Evolutionary conservation across 305 asterid species (phyloP), one percentile per base, ranked within the genome.

Genomic region (Andrographis paniculata): DNA sequence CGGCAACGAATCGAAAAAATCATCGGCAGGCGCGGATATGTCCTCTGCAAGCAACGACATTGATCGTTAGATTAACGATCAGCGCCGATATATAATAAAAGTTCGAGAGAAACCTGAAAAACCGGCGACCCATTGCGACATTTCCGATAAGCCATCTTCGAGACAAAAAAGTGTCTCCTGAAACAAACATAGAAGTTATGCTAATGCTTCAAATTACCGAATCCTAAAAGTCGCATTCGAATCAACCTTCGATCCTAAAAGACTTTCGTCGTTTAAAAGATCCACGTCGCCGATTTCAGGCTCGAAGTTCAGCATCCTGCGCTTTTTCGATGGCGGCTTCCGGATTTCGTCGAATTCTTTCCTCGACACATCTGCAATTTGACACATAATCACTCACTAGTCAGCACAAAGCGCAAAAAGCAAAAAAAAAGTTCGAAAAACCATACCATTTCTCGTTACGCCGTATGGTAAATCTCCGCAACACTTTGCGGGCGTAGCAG

Each of bases 71-170:
- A 45, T 24, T n/a, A n/a, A n/a, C n/a, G 42, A 27, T 23, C 22
- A 6, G 15, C 50, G 36, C 14, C 23, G 22, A 35, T 14, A 27
- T 39, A 42, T 22, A 23, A 50, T 50, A 31, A 9, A 30, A 2
- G 3, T 12, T 0, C 4, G 28, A 20, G 49, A 48, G 17, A 5
- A 43, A 58, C 59, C 94, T 62, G 92, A 56, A 65, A 80, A 80
- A 55, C 85, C 88, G 20, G 94, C 72, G 55, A 76, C 92, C 95
- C 96, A 89, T 46, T 82, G 66, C 13, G 95, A 75, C 77, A 84
- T 75, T 53, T 77, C 94, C 48, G 78, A 66, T 17, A 85, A 40
- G 52, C 64, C 64, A 33, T 65, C 89, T 35, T 72, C 94, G 16
- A 78, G 72, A 19, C 82, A 70, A 20, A 65, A 79, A 17, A 52